Evolutionary conservation across 169 alveolate species (phyloP).

Genomic region (Neospora caninum): DNA sequence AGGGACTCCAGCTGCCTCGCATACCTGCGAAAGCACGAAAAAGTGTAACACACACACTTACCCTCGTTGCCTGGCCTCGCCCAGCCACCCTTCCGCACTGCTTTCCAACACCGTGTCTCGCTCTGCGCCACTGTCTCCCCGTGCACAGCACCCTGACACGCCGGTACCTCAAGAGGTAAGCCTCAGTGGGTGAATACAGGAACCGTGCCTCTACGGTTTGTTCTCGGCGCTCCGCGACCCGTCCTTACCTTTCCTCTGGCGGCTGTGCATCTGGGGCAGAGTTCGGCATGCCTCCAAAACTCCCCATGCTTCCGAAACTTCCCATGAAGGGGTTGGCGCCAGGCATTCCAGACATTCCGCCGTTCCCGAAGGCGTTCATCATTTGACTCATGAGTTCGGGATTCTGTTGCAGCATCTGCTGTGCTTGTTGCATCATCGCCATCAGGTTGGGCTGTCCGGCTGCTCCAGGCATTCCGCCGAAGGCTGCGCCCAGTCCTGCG

Average conservation of each 20-base stretch:
- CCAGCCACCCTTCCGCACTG: background rate
- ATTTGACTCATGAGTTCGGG: slow-evolving; percentile 54
- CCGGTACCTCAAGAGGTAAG: background rate
- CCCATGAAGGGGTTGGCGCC: slow-evolving; percentile 36
- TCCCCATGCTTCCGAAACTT: slow-evolving; percentile 46
- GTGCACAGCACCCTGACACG: background rate
- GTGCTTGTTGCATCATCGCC: slow-evolving; percentile 58
- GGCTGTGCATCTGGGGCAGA: slow-evolving; percentile 43
- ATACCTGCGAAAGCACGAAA: slow-evolving; percentile 70
- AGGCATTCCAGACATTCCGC: background rate
- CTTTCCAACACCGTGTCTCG: no score
- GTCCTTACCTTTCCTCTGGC: slow-evolving; percentile 55
- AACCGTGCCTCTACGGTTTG: background rate
- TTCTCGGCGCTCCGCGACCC: no score
- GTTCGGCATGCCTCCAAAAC: background rate
- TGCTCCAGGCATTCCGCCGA: slow-evolving; percentile 13
- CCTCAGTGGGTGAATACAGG: background rate
- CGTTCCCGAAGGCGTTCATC: slow-evolving; percentile 19
- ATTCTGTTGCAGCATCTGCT: slow-evolving; percentile 35
- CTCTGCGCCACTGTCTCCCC: no score
- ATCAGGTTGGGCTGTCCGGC: background rate
- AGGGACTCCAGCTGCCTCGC: slow-evolving; percentile 88
- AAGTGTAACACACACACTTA: background rate
- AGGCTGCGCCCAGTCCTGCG: background rate
- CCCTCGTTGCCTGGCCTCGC: background rate